Percentiles rank a stretch among this genome's conserved stretches.
These are phyloP conservation scores for Passalora sequoiae DNA, from an alignment of 2,329 filamentous ascomycete species.

Conservation along the genomic window DNA sequence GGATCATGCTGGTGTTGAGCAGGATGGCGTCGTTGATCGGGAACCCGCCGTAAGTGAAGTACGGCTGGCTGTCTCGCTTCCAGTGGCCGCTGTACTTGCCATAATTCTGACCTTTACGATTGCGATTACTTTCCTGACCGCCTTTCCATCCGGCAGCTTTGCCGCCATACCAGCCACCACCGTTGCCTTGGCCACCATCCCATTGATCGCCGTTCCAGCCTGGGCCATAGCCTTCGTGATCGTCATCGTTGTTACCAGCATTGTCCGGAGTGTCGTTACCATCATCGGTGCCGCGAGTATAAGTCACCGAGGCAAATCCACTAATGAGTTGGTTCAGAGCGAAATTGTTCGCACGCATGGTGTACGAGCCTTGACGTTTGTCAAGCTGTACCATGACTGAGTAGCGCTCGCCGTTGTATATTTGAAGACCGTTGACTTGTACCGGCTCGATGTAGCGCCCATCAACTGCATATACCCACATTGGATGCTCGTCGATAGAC, in stretches of 20 bases:
- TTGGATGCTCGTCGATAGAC: conserved; percentile 15
- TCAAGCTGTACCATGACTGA: conserved; percentile 48
- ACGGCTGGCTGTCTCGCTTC: background rate
- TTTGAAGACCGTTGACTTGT: conserved; percentile 41
- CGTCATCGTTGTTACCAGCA: background rate
- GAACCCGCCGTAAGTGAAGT: background rate
- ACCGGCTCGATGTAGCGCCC: conserved; percentile 46
- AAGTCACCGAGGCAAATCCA: conserved; percentile 4
- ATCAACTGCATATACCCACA: conserved; percentile 20
- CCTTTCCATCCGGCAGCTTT: background rate
- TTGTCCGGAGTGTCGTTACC: background rate
- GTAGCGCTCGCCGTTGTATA: conserved; percentile 52
- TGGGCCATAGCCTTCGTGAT: no score
- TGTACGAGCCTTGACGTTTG: conserved; percentile 35
- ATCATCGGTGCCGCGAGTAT: background rate
- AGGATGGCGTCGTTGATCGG: background rate
- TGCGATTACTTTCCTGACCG: background rate
- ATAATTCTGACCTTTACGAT: background rate
- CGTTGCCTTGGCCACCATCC: background rate
- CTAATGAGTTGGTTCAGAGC: conserved; percentile 6
- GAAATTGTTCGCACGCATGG: background rate
- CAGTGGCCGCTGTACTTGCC: background rate
- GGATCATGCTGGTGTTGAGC: background rate
- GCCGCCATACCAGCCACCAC: background rate
- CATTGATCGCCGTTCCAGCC: background rate